phyloP scores from a whole-genome alignment of 495 filamentous ascomycete species.

The Xylaria nigripes region DNA sequence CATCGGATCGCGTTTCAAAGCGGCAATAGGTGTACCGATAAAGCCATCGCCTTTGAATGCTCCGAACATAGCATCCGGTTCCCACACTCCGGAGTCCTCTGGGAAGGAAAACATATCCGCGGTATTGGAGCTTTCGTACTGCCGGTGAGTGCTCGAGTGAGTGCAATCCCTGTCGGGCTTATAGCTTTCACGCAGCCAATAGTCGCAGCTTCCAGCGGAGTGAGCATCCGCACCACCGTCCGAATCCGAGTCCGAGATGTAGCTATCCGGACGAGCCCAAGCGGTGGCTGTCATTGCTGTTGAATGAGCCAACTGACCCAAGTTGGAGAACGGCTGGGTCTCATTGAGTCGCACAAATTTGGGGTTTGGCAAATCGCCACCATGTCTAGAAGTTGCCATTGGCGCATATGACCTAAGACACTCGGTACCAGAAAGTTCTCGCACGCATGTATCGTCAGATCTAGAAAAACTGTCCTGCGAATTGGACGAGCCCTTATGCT shows the following conservation, averaged over 20 bases:
- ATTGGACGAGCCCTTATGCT: constrained; percentile 16
- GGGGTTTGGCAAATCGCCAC: neutral
- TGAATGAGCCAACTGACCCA: constrained; percentile 25
- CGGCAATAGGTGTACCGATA: constrained; percentile 20
- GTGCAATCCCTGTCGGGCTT: constrained; percentile 22
- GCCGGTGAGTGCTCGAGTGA: constrained; percentile 21
- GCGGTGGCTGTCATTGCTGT: constrained; percentile 24
- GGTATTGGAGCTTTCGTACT: constrained; percentile 20
- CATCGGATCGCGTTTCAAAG: constrained; percentile 30
- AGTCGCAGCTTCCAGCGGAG: constrained; percentile 34
- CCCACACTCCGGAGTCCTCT: constrained; percentile 28
- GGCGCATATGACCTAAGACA: neutral
- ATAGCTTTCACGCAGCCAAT: constrained; percentile 39
- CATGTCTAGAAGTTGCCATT: neutral
- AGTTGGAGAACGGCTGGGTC: constrained; percentile 11
- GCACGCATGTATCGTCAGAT: neutral
- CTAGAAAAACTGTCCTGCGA: constrained; percentile 21
- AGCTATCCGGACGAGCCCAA: constrained; percentile 28
- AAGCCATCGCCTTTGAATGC: constrained; percentile 30
- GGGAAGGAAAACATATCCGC: constrained; percentile 44
- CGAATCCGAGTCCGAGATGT: constrained; percentile 28
- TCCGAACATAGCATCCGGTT: constrained; percentile 36
- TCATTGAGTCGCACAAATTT: neutral
- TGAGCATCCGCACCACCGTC: constrained; percentile 26
- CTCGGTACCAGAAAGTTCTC: neutral